Evolutionary conservation across 75 land plant species (phyloP).

Genomic region (Pseudotsuga menziesii): DNA sequence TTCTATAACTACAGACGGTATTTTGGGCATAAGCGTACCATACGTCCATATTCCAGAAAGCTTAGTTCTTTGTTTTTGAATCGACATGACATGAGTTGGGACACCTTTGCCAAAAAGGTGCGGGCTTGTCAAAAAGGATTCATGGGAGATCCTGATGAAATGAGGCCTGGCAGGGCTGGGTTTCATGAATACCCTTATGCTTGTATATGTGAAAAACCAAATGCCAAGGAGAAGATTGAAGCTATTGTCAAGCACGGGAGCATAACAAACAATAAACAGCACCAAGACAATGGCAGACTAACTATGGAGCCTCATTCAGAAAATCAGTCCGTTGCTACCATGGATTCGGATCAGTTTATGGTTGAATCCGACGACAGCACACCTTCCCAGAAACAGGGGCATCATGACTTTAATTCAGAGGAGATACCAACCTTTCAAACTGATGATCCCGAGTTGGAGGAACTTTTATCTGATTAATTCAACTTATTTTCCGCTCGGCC

Average conservation of each 20-base stretch:
- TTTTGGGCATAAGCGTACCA: constrained; percentile 89
- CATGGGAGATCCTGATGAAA: constrained; percentile 98
- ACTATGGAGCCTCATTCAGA: not conserved
- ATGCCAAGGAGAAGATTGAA: constrained; percentile 9
- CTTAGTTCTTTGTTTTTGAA: constrained; percentile 62
- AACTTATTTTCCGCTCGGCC: too few relatives aligned
- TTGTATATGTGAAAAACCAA: constrained; percentile 50
- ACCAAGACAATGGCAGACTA: not conserved
- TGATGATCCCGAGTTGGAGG: constrained; percentile 11
- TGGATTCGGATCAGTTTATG: not conserved
- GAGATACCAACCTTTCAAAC: not conserved
- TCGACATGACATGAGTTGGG: constrained; percentile 63
- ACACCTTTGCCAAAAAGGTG: constrained; percentile 65
- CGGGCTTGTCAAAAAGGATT: constrained; percentile 69
- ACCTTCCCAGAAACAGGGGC: not conserved
- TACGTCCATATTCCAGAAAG: constrained; percentile 85
- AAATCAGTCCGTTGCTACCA: not conserved
- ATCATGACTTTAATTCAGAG: not conserved
- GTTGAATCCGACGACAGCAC: constrained; percentile 3
- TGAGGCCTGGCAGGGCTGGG: constrained; percentile 76
- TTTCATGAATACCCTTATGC: constrained; percentile 81
- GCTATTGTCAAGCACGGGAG: not conserved
- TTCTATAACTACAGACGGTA: constrained; percentile 55
- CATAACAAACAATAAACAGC: not conserved
- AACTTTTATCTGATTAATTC: constrained; percentile 3